Evolutionary conservation across 352 stramenopile species (phyloP), one percentile per base, ranked within the genome.

Genomic region (Phytopythium boreale): DNA sequence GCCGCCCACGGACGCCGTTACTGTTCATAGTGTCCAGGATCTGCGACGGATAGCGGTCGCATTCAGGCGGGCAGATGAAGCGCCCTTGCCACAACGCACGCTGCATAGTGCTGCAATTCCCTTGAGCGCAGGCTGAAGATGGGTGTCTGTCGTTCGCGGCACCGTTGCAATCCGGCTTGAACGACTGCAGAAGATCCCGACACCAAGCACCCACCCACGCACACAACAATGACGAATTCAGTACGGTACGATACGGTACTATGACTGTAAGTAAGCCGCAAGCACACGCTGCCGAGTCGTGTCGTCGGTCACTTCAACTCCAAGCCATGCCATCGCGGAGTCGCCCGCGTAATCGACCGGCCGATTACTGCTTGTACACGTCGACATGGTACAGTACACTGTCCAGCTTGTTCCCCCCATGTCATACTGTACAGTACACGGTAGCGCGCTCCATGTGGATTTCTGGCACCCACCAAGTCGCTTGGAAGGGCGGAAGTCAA

Each of bases 401-500:
- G n/a, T n/a, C n/a, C n/a, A n/a, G 43, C 17, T 49, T 49, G 43
- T 49, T 49, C 43, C 43, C 43, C 43, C 43, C 43, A 10, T 49
- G 43, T 49, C 43, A 49, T 24, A n/a, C n/a, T n/a, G n/a, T n/a
- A n/a, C n/a, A n/a, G n/a, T n/a, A n/a, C n/a, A n/a, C n/a, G n/a
- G n/a, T n/a, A 20, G 43, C 1, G 43, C 39, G 39, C 15, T n/a
- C 43, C 43, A 49, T 49, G 15, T 49, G 43, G 43, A 49, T 49
- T 47, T 49, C 43, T n/a, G 20, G 43, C 43, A 49, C 43, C 43
- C 43, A 49, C 43, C 43, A 46, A 19, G 39, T 34, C 29, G 39
- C 39, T 19, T 7, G 26, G 12, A 36, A 27, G 51, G 51, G 51
- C 29, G 51, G 51, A 58, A 22, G 51, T 39, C 51, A 58, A 58